These are phyloP conservation scores for Fonsecaea monophora DNA, from an alignment of 2,329 filamentous ascomycete species.

Conservation along the genomic window DNA sequence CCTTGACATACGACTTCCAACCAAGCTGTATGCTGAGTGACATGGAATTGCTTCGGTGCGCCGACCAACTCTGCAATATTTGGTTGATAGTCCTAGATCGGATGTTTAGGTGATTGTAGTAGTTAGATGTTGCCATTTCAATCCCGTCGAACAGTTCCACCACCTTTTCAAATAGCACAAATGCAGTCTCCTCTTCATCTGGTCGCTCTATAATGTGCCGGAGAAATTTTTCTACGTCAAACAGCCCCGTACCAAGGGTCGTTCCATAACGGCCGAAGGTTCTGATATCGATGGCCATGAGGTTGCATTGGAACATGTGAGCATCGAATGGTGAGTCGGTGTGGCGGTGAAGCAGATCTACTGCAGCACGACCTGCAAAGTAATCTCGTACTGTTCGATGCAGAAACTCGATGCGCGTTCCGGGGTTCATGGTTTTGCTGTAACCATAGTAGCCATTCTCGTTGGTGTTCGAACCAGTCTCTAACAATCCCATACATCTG, in stretches of 20 bases:
- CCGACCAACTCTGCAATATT: neutral
- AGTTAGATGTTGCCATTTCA: too few species aligned
- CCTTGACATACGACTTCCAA: slow-evolving; percentile 9
- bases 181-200: neutral
- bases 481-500: slow-evolving; percentile 1
- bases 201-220: neutral
- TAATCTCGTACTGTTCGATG: slow-evolving; percentile 4
- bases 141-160: neutral
- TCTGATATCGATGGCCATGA: neutral
- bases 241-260: too few species aligned
- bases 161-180: slow-evolving; percentile 3
- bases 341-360: neutral
- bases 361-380: slow-evolving; percentile 5
- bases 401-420: neutral
- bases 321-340: neutral
- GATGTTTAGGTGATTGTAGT: too few species aligned
- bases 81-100: too few species aligned
- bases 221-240: neutral
- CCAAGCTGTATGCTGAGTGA: neutral
- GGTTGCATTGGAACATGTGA: slow-evolving; percentile 9
- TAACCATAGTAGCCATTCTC: neutral
- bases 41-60: neutral
- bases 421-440: neutral
- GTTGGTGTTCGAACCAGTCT: neutral
- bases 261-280: neutral